Base-by-base conservation (phyloP, 805 yeast genomes). In the Candida peoriensis region DNA sequence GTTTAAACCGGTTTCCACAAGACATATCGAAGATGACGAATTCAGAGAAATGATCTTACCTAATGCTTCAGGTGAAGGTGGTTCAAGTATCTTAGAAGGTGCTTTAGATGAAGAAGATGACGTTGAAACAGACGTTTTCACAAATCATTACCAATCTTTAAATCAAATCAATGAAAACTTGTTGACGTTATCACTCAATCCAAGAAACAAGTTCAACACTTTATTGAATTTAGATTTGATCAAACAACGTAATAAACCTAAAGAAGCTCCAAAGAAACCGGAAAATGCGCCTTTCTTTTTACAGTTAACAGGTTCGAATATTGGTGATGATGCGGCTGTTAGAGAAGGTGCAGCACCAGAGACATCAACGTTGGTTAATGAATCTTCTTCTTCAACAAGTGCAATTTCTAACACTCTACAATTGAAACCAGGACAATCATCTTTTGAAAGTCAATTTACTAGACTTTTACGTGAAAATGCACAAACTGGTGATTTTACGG, bases 201-300 rank as follows among this genome's bases (percentile, higher is more conserved):
- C 97, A 18, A 74, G 90, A 49, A 72, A 71, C 38, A 88, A 86
- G 54, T 81, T 84, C 67, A 76, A 72, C 42, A 87, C 95, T 2
- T 62, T 93, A 28, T 57, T 85, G 30, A 80, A 93, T 55, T 61
- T 93, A 46, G 97, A 93, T 48, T 73, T 78, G 6, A 90, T 93
- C 47, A 86, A 78, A 52, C 75, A 72, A 55, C 75, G 98, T 52
- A 88, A 87, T 55, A 90, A 86, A 60, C 97, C 98, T 16, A 78
- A 67, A 33, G 96, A 87, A 55, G 82, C 90, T 1, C 84, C 93
- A 22, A 85, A 84, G 65, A 84, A 79, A 45, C 86, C 96, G 2
- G 83, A 82, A 45, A 72, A 77, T 41, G 76, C 85, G 1, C 83
- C 85, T 15, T 93, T 94, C 58, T 94, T 94, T 67, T 64, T 93